phyloP scores from a whole-genome alignment of 2,329 filamentous ascomycete species.

The Alternaria burnsii region DNA sequence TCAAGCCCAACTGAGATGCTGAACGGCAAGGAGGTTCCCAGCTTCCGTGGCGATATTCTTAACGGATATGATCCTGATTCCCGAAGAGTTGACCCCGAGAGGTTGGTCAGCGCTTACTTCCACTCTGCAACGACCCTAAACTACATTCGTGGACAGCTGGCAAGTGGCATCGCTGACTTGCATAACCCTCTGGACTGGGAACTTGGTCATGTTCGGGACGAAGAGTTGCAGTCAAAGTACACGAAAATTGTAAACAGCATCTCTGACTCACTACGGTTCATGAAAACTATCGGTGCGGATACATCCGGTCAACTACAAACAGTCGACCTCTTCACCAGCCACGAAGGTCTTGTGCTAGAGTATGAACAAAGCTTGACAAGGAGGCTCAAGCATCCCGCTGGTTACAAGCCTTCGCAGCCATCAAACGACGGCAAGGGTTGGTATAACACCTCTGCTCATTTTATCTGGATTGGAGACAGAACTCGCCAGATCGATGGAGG shows the following conservation, averaged over 20 bases:
- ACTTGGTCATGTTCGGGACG: conserved; percentile 87
- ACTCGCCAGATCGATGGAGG: conserved; percentile 92
- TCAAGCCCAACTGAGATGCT: conserved; percentile 87
- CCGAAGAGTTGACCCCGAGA: conserved; percentile 79
- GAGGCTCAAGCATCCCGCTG: conserved; percentile 70
- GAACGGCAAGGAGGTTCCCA: conserved; percentile 81
- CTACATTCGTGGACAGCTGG: conserved; percentile 83
- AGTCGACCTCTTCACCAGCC: conserved; percentile 93
- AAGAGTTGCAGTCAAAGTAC: conserved; percentile 85
- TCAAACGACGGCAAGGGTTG: conserved; percentile 66
- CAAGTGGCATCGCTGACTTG: conserved; percentile 90
- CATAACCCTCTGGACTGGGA: conserved; percentile 95
- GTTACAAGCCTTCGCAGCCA: conserved; percentile 43
- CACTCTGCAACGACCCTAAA: conserved; percentile 95
- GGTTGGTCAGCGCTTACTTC: conserved; percentile 92
- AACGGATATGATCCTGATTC: conserved; percentile 85
- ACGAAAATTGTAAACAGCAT: conserved; percentile 83
- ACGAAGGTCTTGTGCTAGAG: conserved; percentile 91
- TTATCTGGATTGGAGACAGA: conserved; percentile 97
- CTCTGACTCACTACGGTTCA: conserved; percentile 90
- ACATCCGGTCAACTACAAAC: conserved; percentile 85
- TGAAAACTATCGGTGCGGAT: conserved; percentile 90
- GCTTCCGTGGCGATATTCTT: conserved; percentile 93
- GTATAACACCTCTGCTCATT: conserved; percentile 95
- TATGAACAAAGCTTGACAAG: conserved; percentile 92